Conservation (phyloP, 257 asterid genomes). For the Striga asiatica region DNA sequence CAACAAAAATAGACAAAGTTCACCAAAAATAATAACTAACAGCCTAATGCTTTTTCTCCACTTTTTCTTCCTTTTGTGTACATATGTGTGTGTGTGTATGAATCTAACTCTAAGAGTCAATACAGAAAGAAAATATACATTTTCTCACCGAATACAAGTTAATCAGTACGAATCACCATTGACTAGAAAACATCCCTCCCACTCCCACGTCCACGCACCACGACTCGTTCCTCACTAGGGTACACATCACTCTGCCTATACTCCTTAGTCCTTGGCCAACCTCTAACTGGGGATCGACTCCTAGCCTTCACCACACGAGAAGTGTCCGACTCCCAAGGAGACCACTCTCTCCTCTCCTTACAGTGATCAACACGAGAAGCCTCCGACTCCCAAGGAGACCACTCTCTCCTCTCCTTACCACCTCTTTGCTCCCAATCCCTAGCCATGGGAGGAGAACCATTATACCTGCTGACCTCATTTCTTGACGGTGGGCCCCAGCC, state of each 20-base stretch:
- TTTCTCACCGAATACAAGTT: not conserved
- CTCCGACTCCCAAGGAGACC: not conserved
- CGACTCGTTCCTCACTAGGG: not conserved
- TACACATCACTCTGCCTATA: not conserved
- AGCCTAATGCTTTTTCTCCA: too few relatives aligned
- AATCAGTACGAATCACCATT: too few relatives aligned
- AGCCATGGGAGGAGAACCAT: not conserved
- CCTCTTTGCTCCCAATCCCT: not conserved
- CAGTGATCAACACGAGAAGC: not conserved
- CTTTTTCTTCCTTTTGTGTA: too few relatives aligned
- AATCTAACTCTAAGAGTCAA: not conserved
- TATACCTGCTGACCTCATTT: slow-evolving; percentile 54
- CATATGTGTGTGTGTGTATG: too few relatives aligned
- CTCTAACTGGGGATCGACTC: not conserved
- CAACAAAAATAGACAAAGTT: too few relatives aligned
- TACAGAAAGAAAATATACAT: not conserved
- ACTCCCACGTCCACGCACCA: not conserved
- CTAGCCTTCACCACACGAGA: not conserved
- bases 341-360: not conserved
- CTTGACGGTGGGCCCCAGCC: slow-evolving; percentile 62
- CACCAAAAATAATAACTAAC: too few relatives aligned
- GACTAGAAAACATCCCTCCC: not conserved
- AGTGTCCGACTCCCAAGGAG: not conserved
- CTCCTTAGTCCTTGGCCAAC: not conserved
- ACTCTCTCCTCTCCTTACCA: not conserved